A percentile compares a stretch with the other conserved stretches of the same genome.
These are phyloP conservation scores for Fusarium sp. DNA, from an alignment of 2,329 filamentous ascomycete genomes.

Conservation along the genomic window DNA sequence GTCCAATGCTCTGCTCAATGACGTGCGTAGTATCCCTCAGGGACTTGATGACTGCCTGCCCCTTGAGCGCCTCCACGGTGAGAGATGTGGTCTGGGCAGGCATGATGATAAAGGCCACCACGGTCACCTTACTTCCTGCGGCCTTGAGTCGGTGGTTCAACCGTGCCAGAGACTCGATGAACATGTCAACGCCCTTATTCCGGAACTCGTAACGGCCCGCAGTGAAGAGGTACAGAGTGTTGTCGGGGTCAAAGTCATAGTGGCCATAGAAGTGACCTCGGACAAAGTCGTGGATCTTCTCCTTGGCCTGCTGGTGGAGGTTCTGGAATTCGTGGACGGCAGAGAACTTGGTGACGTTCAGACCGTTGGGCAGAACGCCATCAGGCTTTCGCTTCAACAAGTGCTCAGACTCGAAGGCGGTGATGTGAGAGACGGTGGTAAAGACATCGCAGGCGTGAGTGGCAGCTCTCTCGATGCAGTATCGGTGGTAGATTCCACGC, in stretches of 20 bases:
- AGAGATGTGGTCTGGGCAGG: slow-evolving; percentile 95
- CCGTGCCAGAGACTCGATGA: slow-evolving; percentile 94
- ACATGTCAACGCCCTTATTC: slow-evolving; percentile 99
- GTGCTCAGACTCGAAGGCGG: slow-evolving; percentile 97
- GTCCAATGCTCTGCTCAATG: slow-evolving; percentile 92
- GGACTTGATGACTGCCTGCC: slow-evolving; percentile 97
- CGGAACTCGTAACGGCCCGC: slow-evolving; percentile 97
- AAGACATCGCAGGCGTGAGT: slow-evolving; percentile 96
- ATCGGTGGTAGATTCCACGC: slow-evolving; percentile 97
- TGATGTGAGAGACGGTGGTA: slow-evolving; percentile 98
- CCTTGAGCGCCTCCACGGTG: slow-evolving; percentile 94
- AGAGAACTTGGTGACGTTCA: slow-evolving; percentile 97
- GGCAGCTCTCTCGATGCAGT: slow-evolving; percentile 96
- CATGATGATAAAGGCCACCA: slow-evolving; percentile 99
- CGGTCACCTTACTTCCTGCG: slow-evolving; percentile 87
- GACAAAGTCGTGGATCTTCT: slow-evolving; percentile 98
- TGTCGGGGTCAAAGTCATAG: slow-evolving; percentile 96
- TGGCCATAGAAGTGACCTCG: slow-evolving; percentile 98
- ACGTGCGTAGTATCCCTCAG: slow-evolving; percentile 92
- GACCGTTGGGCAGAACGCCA: slow-evolving; percentile 92
- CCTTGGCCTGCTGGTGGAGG: slow-evolving; percentile 93
- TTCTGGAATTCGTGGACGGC: slow-evolving; percentile 99
- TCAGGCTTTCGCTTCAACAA: slow-evolving; percentile 97
- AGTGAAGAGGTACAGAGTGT: slow-evolving; percentile 98
- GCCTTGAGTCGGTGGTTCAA: slow-evolving; percentile 93